Percentiles rank a stretch among this genome's conserved stretches.
Conservation (phyloP, 2,329 filamentous ascomycete species). For the Calonectria leucothoes region DNA sequence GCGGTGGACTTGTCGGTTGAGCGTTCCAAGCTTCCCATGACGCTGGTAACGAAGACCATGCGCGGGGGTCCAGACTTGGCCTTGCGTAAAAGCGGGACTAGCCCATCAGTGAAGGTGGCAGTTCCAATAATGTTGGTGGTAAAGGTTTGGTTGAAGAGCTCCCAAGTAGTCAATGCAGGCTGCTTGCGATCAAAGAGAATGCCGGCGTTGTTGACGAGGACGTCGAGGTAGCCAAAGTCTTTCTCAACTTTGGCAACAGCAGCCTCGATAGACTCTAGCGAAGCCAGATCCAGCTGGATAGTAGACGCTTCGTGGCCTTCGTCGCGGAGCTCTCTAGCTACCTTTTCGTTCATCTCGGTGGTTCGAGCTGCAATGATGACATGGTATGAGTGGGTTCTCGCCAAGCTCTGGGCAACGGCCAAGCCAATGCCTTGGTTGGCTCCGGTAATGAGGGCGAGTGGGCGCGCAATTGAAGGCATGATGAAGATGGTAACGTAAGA, state of each 20-base stretch:
- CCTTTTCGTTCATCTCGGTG: conserved; percentile 34
- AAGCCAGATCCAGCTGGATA: conserved; percentile 42
- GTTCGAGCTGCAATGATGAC: conserved; percentile 50
- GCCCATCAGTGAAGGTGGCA: conserved; percentile 41
- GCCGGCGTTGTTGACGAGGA: conserved; percentile 51
- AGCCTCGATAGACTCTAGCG: conserved; percentile 40
- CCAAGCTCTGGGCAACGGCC: conserved; percentile 34
- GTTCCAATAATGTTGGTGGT: conserved; percentile 51
- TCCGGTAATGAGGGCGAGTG: conserved; percentile 37
- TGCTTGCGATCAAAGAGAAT: conserved; percentile 40
- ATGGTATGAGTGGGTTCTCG: conserved; percentile 42
- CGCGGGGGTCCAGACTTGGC: conserved; percentile 43
- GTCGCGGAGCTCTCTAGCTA: conserved; percentile 37
- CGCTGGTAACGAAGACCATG: conserved; percentile 52
- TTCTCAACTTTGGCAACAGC: conserved; percentile 37
- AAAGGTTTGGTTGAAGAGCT: conserved; percentile 52
- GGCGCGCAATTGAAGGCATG: conserved; percentile 15
- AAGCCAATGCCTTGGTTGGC: conserved; percentile 39
- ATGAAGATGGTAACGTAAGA: background rate
- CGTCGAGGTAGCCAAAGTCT: conserved; percentile 45
- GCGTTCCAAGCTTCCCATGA: conserved; percentile 47
- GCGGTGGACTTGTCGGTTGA: conserved; percentile 41
- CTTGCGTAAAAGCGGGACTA: conserved; percentile 45
- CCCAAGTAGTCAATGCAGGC: conserved; percentile 35
- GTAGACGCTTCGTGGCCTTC: conserved; percentile 38